phyloP scores from a whole-genome alignment of 1,284 basidiomycete species.

The Mycena citricolor region DNA sequence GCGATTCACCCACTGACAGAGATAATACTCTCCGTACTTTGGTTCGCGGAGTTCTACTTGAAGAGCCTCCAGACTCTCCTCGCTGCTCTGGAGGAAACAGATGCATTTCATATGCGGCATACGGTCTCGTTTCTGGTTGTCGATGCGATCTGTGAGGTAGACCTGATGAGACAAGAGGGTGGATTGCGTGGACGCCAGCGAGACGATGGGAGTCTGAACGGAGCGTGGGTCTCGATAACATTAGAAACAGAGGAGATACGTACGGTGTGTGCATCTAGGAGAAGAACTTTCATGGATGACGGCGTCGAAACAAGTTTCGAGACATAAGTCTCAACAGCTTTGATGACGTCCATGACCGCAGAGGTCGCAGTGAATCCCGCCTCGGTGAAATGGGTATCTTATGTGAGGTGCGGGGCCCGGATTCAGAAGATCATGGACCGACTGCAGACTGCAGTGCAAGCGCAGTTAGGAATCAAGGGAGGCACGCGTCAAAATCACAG shows the following conservation, averaged over 20 bases:
- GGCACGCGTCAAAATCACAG: too few species aligned
- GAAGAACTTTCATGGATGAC: constrained; percentile 93
- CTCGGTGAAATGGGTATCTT: too few species aligned
- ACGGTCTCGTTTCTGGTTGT: constrained; percentile 84
- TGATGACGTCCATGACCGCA: constrained; percentile 99
- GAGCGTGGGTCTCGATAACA: too few species aligned
- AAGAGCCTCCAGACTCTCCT: constrained; percentile 80
- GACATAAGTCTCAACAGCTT: constrained; percentile 94
- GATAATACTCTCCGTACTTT: constrained; percentile 94
- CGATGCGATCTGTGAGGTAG: constrained; percentile 96
- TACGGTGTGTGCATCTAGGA: constrained; percentile 95
- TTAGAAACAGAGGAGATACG: constrained; percentile 27
- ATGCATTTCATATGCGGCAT: constrained; percentile 98
- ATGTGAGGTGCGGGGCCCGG: too few species aligned
- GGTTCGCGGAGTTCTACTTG: constrained; percentile 86
- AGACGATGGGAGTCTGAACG: constrained; percentile 92
- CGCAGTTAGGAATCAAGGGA: too few species aligned
- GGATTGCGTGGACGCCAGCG: constrained; percentile 92
- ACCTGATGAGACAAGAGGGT: constrained; percentile 94
- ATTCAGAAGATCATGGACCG: too few species aligned
- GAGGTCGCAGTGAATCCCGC: too few species aligned
- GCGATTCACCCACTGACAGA: constrained; percentile 85
- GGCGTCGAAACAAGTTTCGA: constrained; percentile 87
- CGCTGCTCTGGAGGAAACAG: constrained; percentile 84
- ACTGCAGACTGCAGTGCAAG: too few species aligned